These are phyloP conservation scores for Didymella keratinophila DNA, from an alignment of 2,329 filamentous ascomycete species.

Conservation along the genomic window DNA sequence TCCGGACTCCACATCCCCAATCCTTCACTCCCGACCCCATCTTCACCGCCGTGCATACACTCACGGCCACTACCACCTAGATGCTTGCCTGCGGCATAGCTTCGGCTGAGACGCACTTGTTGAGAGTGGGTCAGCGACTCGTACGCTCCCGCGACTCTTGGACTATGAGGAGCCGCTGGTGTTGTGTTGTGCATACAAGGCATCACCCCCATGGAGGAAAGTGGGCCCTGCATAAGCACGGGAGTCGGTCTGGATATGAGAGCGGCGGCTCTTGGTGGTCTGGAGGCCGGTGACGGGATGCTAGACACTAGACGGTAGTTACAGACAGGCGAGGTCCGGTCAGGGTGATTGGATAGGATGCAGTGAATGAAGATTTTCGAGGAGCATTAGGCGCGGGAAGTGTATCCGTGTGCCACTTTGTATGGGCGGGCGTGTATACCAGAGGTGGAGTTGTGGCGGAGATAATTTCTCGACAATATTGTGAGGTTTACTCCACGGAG, in stretches of 20 bases:
- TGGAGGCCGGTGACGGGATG: slow-evolving; percentile 14
- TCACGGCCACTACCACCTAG: slow-evolving; percentile 12
- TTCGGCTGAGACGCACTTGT: slow-evolving; percentile 15
- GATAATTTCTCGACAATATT: slow-evolving; percentile 5
- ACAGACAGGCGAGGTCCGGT: slow-evolving; percentile 13
- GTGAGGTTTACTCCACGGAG: not conserved
- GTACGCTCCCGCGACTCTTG: slow-evolving; percentile 4
- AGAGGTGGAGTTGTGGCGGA: not conserved
- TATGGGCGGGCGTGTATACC: not conserved
- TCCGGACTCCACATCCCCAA: slow-evolving; percentile 15
- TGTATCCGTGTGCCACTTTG: not conserved
- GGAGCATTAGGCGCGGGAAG: slow-evolving; percentile 7
- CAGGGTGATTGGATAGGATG: slow-evolving; percentile 7
- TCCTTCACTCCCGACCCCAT: slow-evolving; percentile 7
- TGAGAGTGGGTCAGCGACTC: slow-evolving; percentile 21
- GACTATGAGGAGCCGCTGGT: slow-evolving; percentile 12
- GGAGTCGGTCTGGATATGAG: slow-evolving; percentile 2
- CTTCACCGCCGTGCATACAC: slow-evolving; percentile 10
- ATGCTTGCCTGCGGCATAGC: slow-evolving; percentile 4
- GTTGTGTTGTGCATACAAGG: slow-evolving; percentile 10
- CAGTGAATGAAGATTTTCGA: not conserved
- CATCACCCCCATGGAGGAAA: slow-evolving; percentile 6
- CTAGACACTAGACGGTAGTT: slow-evolving; percentile 8
- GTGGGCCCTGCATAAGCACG: slow-evolving; percentile 15
- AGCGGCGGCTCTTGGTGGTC: slow-evolving; percentile 2